Evolutionary conservation across 2,329 filamentous ascomycete species (phyloP).

Genomic region (Alternaria atra): DNA sequence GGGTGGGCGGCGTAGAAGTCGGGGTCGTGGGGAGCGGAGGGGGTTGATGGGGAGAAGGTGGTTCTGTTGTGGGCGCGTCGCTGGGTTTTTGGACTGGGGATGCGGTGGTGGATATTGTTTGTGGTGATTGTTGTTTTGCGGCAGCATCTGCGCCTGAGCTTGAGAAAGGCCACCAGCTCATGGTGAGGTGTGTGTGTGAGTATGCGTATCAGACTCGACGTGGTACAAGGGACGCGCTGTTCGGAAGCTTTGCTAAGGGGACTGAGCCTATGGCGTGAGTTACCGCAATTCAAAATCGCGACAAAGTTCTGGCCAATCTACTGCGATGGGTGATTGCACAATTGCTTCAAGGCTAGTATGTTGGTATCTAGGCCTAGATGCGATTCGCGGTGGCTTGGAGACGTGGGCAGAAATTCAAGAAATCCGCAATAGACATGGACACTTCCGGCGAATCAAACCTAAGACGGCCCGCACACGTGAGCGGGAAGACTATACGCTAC

Average conservation of each 20-base stretch:
- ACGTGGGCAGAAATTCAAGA: slow-evolving; percentile 20
- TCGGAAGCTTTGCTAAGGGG: not conserved
- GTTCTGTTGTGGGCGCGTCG: slow-evolving; percentile 11
- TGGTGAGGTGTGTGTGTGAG: slow-evolving; percentile 12
- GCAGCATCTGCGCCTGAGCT: slow-evolving; percentile 23
- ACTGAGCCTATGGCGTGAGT: not conserved
- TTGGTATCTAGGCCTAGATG: not conserved
- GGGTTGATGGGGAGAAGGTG: slow-evolving; percentile 10
- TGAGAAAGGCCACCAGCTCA: slow-evolving; percentile 39
- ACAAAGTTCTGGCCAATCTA: not conserved
- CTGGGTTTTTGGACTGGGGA: slow-evolving; percentile 11
- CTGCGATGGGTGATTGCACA: not conserved
- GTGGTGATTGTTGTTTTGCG: slow-evolving; percentile 29
- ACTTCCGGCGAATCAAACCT: slow-evolving; percentile 32
- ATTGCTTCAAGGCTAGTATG: not conserved
- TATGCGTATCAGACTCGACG: not conserved
- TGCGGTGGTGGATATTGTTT: slow-evolving; percentile 9
- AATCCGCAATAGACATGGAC: slow-evolving; percentile 22
- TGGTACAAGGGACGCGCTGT: not conserved
- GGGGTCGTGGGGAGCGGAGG: slow-evolving; percentile 57
- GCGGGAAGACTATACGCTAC: slow-evolving; percentile 36
- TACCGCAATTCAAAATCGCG: not conserved
- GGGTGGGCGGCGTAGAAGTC: slow-evolving; percentile 64
- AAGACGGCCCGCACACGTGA: slow-evolving; percentile 39
- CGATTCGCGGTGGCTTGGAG: slow-evolving; percentile 10